Conservation (phyloP, 2,329 filamentous ascomycete genomes). For the Aureobasidium sp. region DNA sequence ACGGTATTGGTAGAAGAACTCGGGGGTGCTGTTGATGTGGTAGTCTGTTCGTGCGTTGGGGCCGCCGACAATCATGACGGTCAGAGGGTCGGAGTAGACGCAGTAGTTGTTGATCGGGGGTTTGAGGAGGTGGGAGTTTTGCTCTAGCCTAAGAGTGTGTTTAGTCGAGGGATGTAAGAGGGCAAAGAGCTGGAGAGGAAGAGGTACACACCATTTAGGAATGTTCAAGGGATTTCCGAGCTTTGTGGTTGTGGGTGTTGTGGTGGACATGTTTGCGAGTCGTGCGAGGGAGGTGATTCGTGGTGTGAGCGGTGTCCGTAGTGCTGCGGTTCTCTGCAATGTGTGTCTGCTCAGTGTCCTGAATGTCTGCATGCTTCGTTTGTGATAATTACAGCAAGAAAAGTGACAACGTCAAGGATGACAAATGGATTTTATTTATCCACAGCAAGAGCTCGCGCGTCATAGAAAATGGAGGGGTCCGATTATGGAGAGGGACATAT, state of each 20-base stretch:
- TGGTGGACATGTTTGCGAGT: background rate
- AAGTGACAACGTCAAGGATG: background rate
- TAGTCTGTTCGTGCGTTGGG: conserved; percentile 96
- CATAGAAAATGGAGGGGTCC: background rate
- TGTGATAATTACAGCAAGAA: background rate
- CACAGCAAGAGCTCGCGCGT: background rate
- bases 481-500: background rate
- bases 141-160: conserved; percentile 61
- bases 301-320: background rate
- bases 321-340: background rate
- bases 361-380: conserved; percentile 1
- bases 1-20: conserved; percentile 97
- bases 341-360: conserved; percentile 4
- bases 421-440: background rate
- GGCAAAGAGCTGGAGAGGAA: background rate
- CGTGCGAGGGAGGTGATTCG: background rate
- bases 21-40: conserved; percentile 92
- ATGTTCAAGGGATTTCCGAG: conserved; percentile 35
- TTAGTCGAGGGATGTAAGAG: background rate
- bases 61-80: conserved; percentile 90
- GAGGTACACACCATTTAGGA: conserved; percentile 35
- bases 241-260: background rate
- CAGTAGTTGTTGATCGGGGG: conserved; percentile 97
- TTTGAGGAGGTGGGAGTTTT: conserved; percentile 86
- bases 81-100: conserved; percentile 79